These are phyloP conservation scores for Sugiyamaella novakii DNA, from an alignment of 1,139 yeast genomes.

Conservation along the genomic window DNA sequence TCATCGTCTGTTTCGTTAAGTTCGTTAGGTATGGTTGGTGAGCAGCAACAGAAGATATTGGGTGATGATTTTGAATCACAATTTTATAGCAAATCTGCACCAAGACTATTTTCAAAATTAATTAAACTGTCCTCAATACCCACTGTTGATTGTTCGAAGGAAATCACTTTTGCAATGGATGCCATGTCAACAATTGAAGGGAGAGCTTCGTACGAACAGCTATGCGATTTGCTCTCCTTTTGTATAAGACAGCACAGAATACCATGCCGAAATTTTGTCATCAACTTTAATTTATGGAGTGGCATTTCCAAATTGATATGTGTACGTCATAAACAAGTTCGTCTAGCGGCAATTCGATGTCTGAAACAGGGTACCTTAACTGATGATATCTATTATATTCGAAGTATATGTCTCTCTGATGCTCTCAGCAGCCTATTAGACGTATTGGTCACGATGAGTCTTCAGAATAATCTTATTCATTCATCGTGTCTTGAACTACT, in stretches of 20 bases:
- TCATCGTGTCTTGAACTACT: constrained; percentile 77
- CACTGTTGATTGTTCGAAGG: constrained; percentile 11
- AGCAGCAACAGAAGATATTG: neutral
- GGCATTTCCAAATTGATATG: constrained; percentile 55
- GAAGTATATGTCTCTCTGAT: constrained; percentile 58
- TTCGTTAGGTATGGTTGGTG: neutral
- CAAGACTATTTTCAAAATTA: constrained; percentile 27
- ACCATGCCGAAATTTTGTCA: constrained; percentile 61
- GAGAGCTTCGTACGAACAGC: constrained; percentile 56
- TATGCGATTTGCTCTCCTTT: constrained; percentile 69
- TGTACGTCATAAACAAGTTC: constrained; percentile 50
- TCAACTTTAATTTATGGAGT: constrained; percentile 55
- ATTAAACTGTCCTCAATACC: constrained; percentile 19
- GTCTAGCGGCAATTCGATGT: constrained; percentile 55
- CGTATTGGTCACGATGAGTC: constrained; percentile 51
- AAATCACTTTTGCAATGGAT: constrained; percentile 25
- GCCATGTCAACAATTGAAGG: constrained; percentile 33
- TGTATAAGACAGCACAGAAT: constrained; percentile 62
- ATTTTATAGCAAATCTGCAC: constrained; percentile 32
- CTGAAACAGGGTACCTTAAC: constrained; percentile 34
- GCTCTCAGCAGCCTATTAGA: constrained; percentile 55
- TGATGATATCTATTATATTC: constrained; percentile 60
- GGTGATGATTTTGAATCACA: constrained; percentile 20
- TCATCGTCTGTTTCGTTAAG: constrained; percentile 5
- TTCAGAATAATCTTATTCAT: constrained; percentile 64